Conservation (phyloP, 345 rosid genomes). For the Rhodamnia rubescens region DNA sequence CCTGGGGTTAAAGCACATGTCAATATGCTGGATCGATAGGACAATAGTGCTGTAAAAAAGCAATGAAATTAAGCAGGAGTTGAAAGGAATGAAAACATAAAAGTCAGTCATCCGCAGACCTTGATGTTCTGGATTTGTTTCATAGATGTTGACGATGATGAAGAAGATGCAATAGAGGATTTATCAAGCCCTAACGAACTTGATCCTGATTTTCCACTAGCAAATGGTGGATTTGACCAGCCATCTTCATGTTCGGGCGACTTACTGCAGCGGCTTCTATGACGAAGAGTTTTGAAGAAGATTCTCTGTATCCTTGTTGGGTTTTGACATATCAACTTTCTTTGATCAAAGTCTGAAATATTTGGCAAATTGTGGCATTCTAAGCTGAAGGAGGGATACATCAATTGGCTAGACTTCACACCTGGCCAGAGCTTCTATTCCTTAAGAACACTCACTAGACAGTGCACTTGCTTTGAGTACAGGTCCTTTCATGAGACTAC, state of each 20-base stretch:
- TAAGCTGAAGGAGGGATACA: neutral
- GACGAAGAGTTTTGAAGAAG: slow-evolving; percentile 41
- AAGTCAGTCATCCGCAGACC: neutral
- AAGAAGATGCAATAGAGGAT: slow-evolving; percentile 10
- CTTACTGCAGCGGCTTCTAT: slow-evolving; percentile 8
- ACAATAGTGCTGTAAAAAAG: neutral
- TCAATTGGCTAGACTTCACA: neutral
- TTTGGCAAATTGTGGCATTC: neutral
- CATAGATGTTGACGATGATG: slow-evolving; percentile 28
- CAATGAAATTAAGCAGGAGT: neutral
- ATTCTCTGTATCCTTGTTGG: slow-evolving; percentile 61
- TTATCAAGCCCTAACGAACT: neutral
- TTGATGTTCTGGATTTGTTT: neutral
- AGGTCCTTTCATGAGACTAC: neutral
- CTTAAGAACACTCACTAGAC: neutral
- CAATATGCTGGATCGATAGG: neutral
- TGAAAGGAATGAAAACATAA: neutral
- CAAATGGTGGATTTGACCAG: slow-evolving; percentile 2
- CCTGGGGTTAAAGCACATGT: neutral
- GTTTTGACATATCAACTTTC: neutral
- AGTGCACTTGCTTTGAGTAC: neutral
- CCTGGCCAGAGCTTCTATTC: neutral
- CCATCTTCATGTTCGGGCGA: slow-evolving; percentile 4
- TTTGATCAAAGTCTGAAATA: neutral
- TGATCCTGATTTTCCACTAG: neutral